These are phyloP conservation scores for Elongisporangium undulatum DNA, from an alignment of 352 stramenopile genomes.

Conservation along the genomic window DNA sequence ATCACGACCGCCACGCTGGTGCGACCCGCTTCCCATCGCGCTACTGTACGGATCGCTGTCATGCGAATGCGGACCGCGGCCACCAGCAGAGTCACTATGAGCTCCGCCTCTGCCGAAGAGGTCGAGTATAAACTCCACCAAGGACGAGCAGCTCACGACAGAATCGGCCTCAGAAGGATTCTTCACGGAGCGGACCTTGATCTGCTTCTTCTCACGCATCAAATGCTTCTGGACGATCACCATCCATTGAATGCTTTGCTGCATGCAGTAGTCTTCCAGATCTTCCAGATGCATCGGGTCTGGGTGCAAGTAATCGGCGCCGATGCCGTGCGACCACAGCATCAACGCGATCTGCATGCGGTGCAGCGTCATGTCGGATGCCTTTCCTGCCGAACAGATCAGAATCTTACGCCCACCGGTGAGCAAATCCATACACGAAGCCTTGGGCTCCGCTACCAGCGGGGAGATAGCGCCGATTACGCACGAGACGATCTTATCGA, in stretches of 20 bases:
- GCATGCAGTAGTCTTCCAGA: conserved; percentile 76
- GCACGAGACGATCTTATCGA: conserved; percentile 83
- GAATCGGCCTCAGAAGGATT: conserved; percentile 64
- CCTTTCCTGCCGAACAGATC: conserved; percentile 73
- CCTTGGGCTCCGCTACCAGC: conserved; percentile 28
- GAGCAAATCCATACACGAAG: conserved; percentile 24
- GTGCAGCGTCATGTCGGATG: conserved; percentile 63
- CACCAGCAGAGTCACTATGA: conserved; percentile 3
- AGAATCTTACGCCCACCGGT: conserved; percentile 50
- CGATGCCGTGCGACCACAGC: conserved; percentile 69
- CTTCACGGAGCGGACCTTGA: conserved; percentile 75
- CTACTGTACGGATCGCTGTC: conserved; percentile 5
- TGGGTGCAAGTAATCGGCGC: conserved; percentile 79
- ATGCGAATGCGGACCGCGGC: conserved; percentile 2
- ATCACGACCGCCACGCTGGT: conserved; percentile 21
- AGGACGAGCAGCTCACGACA: conserved; percentile 52
- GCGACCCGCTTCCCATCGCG: conserved; percentile 10
- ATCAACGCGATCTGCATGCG: conserved; percentile 78
- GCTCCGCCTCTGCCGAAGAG: conserved; percentile 18
- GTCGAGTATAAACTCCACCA: conserved; percentile 67
- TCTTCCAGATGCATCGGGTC: conserved; percentile 77
- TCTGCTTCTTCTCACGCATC: conserved; percentile 80
- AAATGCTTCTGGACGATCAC: conserved; percentile 83
- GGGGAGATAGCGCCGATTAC: conserved; percentile 36
- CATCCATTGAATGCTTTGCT: conserved; percentile 79